These are phyloP conservation scores for Mariannaea elegans DNA, from an alignment of 2,329 filamentous ascomycete genomes.

Conservation along the genomic window DNA sequence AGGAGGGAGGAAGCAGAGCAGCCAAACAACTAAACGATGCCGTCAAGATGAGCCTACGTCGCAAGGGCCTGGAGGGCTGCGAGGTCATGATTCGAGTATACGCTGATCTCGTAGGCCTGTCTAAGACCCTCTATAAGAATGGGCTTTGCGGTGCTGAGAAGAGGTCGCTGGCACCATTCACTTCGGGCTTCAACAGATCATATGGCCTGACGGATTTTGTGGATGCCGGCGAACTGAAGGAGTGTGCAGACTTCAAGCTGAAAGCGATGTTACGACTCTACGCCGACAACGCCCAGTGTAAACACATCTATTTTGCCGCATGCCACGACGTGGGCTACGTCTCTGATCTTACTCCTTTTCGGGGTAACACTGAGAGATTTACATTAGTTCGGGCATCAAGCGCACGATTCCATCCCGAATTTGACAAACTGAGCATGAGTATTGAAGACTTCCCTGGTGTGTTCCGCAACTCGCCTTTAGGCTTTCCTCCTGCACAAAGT, in stretches of 20 bases:
- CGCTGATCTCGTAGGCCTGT: constrained; percentile 63
- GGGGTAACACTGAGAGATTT: constrained; percentile 58
- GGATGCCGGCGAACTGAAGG: constrained; percentile 68
- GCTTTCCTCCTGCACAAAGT: constrained; percentile 5
- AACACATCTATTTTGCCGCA: constrained; percentile 70
- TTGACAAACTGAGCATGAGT: constrained; percentile 58
- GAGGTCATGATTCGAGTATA: constrained; percentile 65
- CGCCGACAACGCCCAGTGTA: constrained; percentile 67
- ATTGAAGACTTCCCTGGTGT: constrained; percentile 61
- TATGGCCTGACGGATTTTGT: constrained; percentile 69
- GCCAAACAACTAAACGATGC: constrained; percentile 62
- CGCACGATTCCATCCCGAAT: constrained; percentile 62
- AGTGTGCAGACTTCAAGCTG: constrained; percentile 68
- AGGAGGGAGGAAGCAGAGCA: constrained; percentile 64
- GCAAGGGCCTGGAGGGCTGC: constrained; percentile 58
- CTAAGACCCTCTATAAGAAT: constrained; percentile 54
- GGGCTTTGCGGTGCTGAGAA: constrained; percentile 63
- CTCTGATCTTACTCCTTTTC: constrained; percentile 62
- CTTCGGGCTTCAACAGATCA: constrained; percentile 64
- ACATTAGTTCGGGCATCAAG: constrained; percentile 60
- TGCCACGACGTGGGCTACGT: constrained; percentile 65
- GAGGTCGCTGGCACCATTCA: constrained; percentile 63
- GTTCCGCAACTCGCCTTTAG: constrained; percentile 56
- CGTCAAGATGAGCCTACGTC: constrained; percentile 57
- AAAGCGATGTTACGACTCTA: constrained; percentile 60